Percentiles rank a stretch among this genome's conserved stretches.
Evolutionary conservation across 1,284 basidiomycete genomes (phyloP).

Genomic region (Sanguinoderma infundibulare): DNA sequence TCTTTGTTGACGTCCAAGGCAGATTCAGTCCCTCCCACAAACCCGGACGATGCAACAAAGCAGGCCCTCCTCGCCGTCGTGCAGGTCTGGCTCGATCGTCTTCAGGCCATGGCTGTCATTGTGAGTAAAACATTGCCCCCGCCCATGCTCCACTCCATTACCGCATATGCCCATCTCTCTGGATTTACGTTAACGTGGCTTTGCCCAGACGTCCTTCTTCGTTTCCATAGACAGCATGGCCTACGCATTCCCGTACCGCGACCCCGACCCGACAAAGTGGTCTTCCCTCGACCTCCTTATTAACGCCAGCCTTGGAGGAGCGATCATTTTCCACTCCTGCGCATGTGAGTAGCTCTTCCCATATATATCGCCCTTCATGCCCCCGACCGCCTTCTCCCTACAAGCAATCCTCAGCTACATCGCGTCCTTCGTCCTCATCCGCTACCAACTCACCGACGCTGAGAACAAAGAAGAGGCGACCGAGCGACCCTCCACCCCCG

Average conservation of each 20-base stretch:
- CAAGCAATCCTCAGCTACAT: conserved; percentile 38
- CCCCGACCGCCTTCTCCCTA: neutral
- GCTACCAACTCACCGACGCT: conserved; percentile 36
- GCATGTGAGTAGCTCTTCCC: conserved; percentile 32
- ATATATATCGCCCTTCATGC: neutral
- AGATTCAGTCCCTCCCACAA: conserved; percentile 30
- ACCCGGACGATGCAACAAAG: conserved; percentile 31
- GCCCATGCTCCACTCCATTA: neutral
- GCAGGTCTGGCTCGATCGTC: conserved; percentile 36
- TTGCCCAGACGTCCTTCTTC: conserved; percentile 42
- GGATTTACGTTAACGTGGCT: neutral
- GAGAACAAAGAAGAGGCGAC: conserved; percentile 23
- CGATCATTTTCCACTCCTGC: conserved; percentile 42
- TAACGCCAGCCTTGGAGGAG: conserved; percentile 37
- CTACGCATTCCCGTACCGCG: conserved; percentile 29
- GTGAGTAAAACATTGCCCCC: conserved; percentile 27
- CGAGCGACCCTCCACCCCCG: neutral
- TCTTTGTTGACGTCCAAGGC: neutral
- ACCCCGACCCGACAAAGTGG: conserved; percentile 13
- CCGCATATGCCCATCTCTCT: neutral
- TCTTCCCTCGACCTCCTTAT: conserved; percentile 29
- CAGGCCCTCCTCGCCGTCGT: conserved; percentile 33
- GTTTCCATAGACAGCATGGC: conserved; percentile 42
- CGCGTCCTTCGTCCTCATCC: conserved; percentile 40
- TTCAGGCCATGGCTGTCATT: conserved; percentile 36